Evolutionary conservation across 495 filamentous ascomycete genomes (phyloP).

Genomic region (Aspergillus indologenus): DNA sequence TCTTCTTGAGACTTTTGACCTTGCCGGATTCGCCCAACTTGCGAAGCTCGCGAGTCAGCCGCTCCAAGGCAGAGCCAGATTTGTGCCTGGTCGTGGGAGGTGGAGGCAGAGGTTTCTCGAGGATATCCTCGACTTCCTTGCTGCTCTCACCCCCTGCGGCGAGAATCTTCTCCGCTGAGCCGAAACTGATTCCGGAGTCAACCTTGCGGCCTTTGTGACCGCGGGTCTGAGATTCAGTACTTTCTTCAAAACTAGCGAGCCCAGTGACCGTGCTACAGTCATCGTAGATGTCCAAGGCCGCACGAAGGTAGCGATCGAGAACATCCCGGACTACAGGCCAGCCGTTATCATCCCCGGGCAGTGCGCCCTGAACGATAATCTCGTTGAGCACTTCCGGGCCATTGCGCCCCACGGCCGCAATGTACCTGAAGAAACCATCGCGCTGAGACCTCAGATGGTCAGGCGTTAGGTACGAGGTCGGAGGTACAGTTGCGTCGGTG

Average conservation of each 20-base stretch:
- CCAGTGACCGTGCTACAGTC: constrained; percentile 54
- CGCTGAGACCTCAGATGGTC: constrained; percentile 56
- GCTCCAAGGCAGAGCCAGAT: constrained; percentile 53
- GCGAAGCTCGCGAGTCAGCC: constrained; percentile 55
- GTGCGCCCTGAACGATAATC: constrained; percentile 52
- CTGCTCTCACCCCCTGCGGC: constrained; percentile 31
- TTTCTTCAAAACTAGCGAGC: constrained; percentile 42
- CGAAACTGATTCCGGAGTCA: constrained; percentile 65
- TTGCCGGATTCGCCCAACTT: constrained; percentile 39
- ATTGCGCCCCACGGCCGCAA: constrained; percentile 56
- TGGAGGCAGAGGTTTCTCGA: constrained; percentile 48
- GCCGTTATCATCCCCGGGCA: constrained; percentile 48
- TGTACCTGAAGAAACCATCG: constrained; percentile 64
- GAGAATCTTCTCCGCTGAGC: constrained; percentile 29
- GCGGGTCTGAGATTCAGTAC: constrained; percentile 25
- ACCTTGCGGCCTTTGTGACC: constrained; percentile 51
- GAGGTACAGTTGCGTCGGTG: constrained; percentile 41
- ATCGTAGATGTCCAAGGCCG: constrained; percentile 58
- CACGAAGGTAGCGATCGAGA: constrained; percentile 59
- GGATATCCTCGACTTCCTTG: constrained; percentile 27
- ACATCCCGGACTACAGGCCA: constrained; percentile 55
- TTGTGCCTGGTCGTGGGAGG: constrained; percentile 39
- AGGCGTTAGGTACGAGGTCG: constrained; percentile 54
- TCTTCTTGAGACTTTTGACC: constrained; percentile 43
- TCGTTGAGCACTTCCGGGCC: constrained; percentile 54